Base-by-base conservation (phyloP, 129 eudicot genomes). In the Mikania micrantha region DNA sequence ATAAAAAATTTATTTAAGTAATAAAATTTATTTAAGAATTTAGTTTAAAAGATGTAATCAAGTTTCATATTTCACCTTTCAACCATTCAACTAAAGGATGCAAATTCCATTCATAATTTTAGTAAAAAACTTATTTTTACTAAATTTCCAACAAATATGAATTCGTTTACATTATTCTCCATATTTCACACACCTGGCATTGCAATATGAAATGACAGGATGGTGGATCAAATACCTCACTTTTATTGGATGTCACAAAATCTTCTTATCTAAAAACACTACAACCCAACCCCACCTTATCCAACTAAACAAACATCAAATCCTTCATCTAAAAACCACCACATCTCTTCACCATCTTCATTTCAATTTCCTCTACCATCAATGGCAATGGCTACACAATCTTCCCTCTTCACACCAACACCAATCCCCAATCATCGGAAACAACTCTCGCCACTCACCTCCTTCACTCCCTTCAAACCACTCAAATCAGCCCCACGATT, bases 311-410 rank as follows among this genome's bases (percentile, higher is more conserved):
- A 5, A 20, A 2, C 72, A 32, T 12, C 62, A 41, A 57, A 41
- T 19, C 28, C 34, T 25, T 34, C 45, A 10, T 50, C 73, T 67
- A 69, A 69, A 7, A 53, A 31, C 41, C 35, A 9, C 67, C 48
- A 39, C 21, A 49, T 21, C 62, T 48, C 71, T 34, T 34, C 61
- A 54, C 60, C 15, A 10, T 52, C 60, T 64, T 64, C 54, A 38
- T 44, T n/a, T 8, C 25, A 22, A 66, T 28, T 22, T 25, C 39
- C 17, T 25, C 70, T 24, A 38, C 54, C 17, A 15, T 66, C 16
- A 50, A 84, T 82, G 90, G 85, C 88, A 54, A 84, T 87, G 90
- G 87, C 95, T 68, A 82, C 90, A 9, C 90, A 82, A 84, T 72
- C 95, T 48, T 82, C 90, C 68, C 79, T 84, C 76, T 80, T 84